These are phyloP conservation scores for Clavispora vitiphila DNA, from an alignment of 805 yeast species.

Conservation along the genomic window DNA sequence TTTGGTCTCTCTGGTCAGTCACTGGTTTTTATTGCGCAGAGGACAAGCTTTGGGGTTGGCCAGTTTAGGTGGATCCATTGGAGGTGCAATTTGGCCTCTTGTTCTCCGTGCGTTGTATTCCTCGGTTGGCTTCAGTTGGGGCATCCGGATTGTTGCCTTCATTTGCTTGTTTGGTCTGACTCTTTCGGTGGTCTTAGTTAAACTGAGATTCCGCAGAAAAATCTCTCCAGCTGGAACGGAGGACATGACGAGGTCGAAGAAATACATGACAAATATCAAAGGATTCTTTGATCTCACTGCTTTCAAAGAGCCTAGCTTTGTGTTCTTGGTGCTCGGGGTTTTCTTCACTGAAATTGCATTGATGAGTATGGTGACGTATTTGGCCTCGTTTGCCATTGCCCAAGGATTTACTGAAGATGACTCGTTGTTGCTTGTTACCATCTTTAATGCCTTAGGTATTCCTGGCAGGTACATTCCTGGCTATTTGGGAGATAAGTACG, in stretches of 20 bases:
- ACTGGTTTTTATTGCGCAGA: slow-evolving; percentile 59
- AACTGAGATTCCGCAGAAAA: slow-evolving; percentile 20
- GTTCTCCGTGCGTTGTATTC: slow-evolving; percentile 42
- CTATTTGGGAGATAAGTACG: slow-evolving; percentile 46
- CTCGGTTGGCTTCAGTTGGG: slow-evolving; percentile 55
- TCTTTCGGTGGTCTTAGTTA: slow-evolving; percentile 22
- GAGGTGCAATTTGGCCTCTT: slow-evolving; percentile 60
- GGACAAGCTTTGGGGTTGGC: slow-evolving; percentile 61
- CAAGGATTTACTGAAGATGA: slow-evolving; percentile 42
- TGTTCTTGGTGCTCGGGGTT: slow-evolving; percentile 34
- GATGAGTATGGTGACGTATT: slow-evolving; percentile 48
- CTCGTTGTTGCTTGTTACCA: slow-evolving; percentile 42
- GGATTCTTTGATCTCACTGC: slow-evolving; percentile 34
- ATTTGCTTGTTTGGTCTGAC: slow-evolving; percentile 24
- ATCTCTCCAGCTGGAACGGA: neutral
- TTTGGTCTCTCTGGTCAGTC: slow-evolving; percentile 54
- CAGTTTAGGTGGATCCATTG: slow-evolving; percentile 62
- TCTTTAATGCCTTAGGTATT: slow-evolving; percentile 43
- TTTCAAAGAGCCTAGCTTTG: slow-evolving; percentile 33
- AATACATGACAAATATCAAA: neutral
- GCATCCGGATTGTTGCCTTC: slow-evolving; percentile 45
- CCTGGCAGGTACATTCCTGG: slow-evolving; percentile 56
- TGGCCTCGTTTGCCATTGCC: slow-evolving; percentile 52
- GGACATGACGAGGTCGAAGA: neutral
- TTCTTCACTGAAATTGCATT: slow-evolving; percentile 48